These are phyloP conservation scores for Pichia cactophila DNA, from an alignment of 1,139 yeast genomes.

Conservation along the genomic window DNA sequence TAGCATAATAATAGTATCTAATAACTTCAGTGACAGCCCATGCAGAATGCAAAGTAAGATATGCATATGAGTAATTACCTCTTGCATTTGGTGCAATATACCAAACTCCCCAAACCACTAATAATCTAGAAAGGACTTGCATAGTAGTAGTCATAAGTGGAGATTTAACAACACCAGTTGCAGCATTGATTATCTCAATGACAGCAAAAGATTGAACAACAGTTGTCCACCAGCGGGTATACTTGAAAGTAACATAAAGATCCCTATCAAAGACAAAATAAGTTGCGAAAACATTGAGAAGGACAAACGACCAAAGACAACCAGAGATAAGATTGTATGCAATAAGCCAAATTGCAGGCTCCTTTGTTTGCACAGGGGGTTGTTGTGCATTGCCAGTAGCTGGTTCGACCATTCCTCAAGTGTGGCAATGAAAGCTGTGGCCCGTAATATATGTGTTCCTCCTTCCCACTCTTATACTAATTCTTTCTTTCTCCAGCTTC, in stretches of 20 bases:
- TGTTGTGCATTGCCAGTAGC: neutral
- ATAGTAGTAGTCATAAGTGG: slow-evolving; percentile 76
- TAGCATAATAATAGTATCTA: slow-evolving; percentile 79
- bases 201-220: slow-evolving; percentile 77
- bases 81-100: slow-evolving; percentile 62
- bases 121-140: slow-evolving; percentile 79
- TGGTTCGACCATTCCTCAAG: neutral
- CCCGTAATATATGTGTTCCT: neutral
- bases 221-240: slow-evolving; percentile 54
- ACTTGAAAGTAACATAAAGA: slow-evolving; percentile 46
- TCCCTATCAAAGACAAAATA: slow-evolving; percentile 38
- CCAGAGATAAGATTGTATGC: slow-evolving; percentile 62
- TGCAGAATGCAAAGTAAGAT: slow-evolving; percentile 62
- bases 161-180: slow-evolving; percentile 72
- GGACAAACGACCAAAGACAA: slow-evolving; percentile 57
- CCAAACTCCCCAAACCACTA: slow-evolving; percentile 80
- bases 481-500: no score
- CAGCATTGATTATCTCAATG: slow-evolving; percentile 73
- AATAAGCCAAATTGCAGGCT: slow-evolving; percentile 8
- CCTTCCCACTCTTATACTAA: neutral
- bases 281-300: slow-evolving; percentile 40
- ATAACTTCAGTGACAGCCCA: slow-evolving; percentile 91
- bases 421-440: no score
- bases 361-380: neutral
- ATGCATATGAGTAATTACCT: slow-evolving; percentile 52